Base-by-base conservation (phyloP, 768 basidiomycete genomes). In the Boletus eberwhitei region DNA sequence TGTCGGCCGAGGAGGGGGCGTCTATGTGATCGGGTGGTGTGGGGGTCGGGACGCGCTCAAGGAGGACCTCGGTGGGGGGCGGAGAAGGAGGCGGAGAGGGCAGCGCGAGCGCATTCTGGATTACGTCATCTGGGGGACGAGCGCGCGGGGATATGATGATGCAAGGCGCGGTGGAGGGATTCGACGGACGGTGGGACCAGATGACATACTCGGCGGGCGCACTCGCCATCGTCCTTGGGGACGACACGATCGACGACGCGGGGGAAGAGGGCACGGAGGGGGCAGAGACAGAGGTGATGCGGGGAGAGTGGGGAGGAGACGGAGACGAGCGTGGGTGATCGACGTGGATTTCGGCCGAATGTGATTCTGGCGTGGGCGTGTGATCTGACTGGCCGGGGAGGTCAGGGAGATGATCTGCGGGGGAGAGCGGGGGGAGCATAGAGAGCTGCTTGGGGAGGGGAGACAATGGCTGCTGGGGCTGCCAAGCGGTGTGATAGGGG, bases 111-210 rank as follows among this genome's bases (percentile, higher is more conserved):
- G 87, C 87, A 17, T 74, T 73, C 40, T 79, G 74, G 0, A 88
- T 64, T 21, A 90, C 72, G 50, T 82, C 72, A 2, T 73, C 74
- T 29, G 88, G 87, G 4, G 88, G 88, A 36, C 76, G 74, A 3
- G 87, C 85, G 21, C 64, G 70, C 0, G 83, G 77, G 2, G 87
- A 88, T 26, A 90, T 85, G 59, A 90, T 88, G 53, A 90, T 80
- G 4, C 83, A 81, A 1, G 86, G 87, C 0, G 88, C 88, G 42
- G 71, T 66, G 4, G 79, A 72, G 0, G 88, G 88, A 64, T 88
- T 73, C 3, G 75, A 71, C 0, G 88, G 88, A 24, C 86, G 80
- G n/a, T 79, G 79, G 0, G 88, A 86, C 86, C 87, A 90, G 36
- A 90, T 80, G 5, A 82, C 85, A 72, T 81, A 88, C 36, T 72